Conservation (phyloP, 1,284 basidiomycete species). For the Porogramme epimiltina region DNA sequence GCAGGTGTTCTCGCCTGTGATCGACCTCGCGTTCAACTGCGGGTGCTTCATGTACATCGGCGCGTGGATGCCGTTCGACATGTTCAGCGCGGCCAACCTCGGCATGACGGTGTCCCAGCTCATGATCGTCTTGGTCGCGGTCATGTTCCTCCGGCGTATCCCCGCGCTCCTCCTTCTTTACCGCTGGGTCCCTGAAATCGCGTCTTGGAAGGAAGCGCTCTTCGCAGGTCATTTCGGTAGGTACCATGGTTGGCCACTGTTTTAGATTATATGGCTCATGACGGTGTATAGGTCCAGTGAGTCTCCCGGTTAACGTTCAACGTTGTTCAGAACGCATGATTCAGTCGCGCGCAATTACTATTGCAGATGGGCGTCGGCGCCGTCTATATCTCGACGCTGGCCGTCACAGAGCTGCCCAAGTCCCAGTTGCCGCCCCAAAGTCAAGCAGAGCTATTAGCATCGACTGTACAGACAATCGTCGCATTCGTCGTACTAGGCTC, state of each 20-base stretch:
- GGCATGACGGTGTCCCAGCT: slow-evolving; percentile 79
- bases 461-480: slow-evolving; percentile 77
- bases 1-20: slow-evolving; percentile 86
- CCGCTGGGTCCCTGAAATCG: slow-evolving; percentile 83
- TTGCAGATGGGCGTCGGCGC: slow-evolving; percentile 81
- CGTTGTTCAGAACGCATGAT: neutral
- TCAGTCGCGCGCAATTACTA: too few relatives aligned
- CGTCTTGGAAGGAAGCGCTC: slow-evolving; percentile 75
- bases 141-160: slow-evolving; percentile 76
- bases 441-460: slow-evolving; percentile 71
- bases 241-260: slow-evolving; percentile 10
- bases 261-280: neutral
- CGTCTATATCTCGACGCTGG: slow-evolving; percentile 83
- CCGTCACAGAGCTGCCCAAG: slow-evolving; percentile 64
- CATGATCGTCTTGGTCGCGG: slow-evolving; percentile 62
- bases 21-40: slow-evolving; percentile 86
- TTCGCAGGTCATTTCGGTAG: slow-evolving; percentile 88
- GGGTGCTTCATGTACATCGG: slow-evolving; percentile 91
- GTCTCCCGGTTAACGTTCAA: slow-evolving; percentile 21
- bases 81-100: slow-evolving; percentile 63
- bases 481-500: slow-evolving; percentile 85
- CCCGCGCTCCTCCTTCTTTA: slow-evolving; percentile 77
- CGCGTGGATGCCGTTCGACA: slow-evolving; percentile 82
- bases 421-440: slow-evolving; percentile 59
- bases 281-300: slow-evolving; percentile 51